Evolutionary conservation across 768 basidiomycete genomes (phyloP), one percentile per base, ranked within the genome.

Genomic region (Lactifluus volemus): DNA sequence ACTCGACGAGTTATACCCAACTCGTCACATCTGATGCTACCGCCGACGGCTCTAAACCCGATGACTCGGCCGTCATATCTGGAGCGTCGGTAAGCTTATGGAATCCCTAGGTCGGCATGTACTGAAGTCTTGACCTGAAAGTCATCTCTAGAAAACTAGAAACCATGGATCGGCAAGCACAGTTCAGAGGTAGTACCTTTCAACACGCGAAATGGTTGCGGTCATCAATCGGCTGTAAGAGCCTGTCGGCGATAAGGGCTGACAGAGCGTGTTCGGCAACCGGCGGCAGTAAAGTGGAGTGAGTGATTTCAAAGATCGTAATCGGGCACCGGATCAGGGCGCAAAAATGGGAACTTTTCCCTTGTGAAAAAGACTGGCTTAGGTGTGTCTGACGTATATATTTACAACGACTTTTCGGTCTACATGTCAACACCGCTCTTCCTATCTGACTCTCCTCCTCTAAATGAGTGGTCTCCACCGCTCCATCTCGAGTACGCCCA

Each of bases 401-500:
- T 34, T 5, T 1, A 15, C n/a, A n/a, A n/a, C 11, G 8, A 34
- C 32, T 34, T 25, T n/a, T 45, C 21, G 14, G 3, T 19, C 17
- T 1, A 49, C 25, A 57, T 57, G 49, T 38, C 25, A 19, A 17
- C 45, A 36, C 1, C 17, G 7, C 2, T 19, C 5, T 52, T 41
- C 47, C 11, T 51, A 4, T 21, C 12, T n/a, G 44, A 1, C 14
- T 0, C 10, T 29, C 47, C 48, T 36, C 34, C n/a, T 10, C 32
- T 17, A 39, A 1, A 63, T 63, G 61, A 10, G 30, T 29, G 47
- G 30, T 39, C 21, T 9, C 5, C 51, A 58, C 32, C 56, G 21
- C 48, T 63, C 61, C n/a, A 39, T 44, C 7, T 62, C 61, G 21
- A 50, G 30, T 17, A 25, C 39, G 10, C 44, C 50, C 36, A 42